Evolutionary conservation across 306 rosid genomes (phyloP).

Genomic region (Gleditsia sinensis): DNA sequence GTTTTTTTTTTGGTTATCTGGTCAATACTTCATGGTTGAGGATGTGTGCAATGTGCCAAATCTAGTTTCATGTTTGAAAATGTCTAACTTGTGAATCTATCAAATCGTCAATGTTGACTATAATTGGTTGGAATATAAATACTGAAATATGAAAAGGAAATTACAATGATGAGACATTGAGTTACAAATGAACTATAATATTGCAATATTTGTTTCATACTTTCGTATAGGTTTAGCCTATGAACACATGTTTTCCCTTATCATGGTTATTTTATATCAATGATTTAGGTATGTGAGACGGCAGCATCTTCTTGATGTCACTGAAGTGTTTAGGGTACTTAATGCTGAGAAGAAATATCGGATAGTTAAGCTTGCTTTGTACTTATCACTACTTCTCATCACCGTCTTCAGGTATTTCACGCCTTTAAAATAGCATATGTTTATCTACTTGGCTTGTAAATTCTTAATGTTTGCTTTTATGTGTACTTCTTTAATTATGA

Average conservation of each 20-base stretch:
- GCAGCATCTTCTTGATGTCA: conserved; percentile 91
- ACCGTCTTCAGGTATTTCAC: conserved; percentile 74
- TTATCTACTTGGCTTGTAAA: conserved; percentile 11
- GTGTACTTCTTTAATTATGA: conserved; percentile 15
- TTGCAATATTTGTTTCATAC: not conserved
- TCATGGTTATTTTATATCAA: conserved; percentile 32
- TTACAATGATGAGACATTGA: conserved; percentile 7
- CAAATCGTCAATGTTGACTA: conserved; percentile 15
- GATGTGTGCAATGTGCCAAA: not conserved
- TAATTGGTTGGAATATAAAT: not conserved
- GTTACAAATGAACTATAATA: not conserved
- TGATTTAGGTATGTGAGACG: conserved; percentile 68
- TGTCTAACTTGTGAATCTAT: not conserved
- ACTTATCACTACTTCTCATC: conserved; percentile 62
- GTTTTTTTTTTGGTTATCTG: not conserved
- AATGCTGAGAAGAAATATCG: conserved; percentile 74
- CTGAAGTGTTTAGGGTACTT: conserved; percentile 84
- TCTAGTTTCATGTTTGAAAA: not conserved
- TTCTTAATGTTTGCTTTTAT: not conserved
- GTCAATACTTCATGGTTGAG: not conserved
- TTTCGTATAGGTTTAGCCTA: conserved; percentile 12
- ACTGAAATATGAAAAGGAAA: not conserved
- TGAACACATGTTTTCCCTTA: conserved; percentile 30
- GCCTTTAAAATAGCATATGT: conserved; percentile 18
- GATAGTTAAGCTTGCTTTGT: conserved; percentile 70